These are phyloP conservation scores for Limnanthes douglasii DNA, from an alignment of 345 rosid species.

Conservation along the genomic window DNA sequence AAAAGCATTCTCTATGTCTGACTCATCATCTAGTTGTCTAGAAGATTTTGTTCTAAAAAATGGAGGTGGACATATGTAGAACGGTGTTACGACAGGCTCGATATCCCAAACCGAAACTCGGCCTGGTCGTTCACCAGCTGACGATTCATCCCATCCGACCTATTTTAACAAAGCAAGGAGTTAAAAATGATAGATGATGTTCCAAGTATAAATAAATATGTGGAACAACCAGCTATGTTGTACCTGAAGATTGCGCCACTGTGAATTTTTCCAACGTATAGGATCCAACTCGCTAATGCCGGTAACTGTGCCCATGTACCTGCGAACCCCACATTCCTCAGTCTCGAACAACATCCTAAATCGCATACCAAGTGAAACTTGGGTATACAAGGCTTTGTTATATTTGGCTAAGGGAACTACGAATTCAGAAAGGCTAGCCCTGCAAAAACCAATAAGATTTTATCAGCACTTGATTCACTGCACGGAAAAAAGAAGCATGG, in stretches of 20 bases:
- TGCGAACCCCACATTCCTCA: constrained; percentile 88
- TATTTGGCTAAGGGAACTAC: constrained; percentile 94
- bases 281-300: constrained; percentile 81
- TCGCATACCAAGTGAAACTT: constrained; percentile 89
- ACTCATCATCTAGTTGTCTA: constrained; percentile 78
- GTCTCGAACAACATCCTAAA: constrained; percentile 99
- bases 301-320: constrained; percentile 94
- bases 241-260: constrained; percentile 99
- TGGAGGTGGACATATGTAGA: constrained; percentile 86
- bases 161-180: constrained; percentile 7
- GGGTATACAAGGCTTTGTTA: constrained; percentile 72
- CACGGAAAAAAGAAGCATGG: background rate
- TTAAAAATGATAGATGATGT: constrained; percentile 1
- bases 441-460: constrained; percentile 17
- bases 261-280: constrained; percentile 85
- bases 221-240: background rate
- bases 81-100: constrained; percentile 88
- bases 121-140: constrained; percentile 68
- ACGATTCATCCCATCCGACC: constrained; percentile 99
- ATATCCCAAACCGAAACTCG: constrained; percentile 96
- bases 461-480: constrained; percentile 10
- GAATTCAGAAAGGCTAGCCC: constrained; percentile 96
- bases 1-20: constrained; percentile 57
- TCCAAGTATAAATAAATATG: background rate
- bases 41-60: constrained; percentile 72